Base-by-base conservation (phyloP, 208 protist species). In the Kentomonas sorsogonicus region DNA sequence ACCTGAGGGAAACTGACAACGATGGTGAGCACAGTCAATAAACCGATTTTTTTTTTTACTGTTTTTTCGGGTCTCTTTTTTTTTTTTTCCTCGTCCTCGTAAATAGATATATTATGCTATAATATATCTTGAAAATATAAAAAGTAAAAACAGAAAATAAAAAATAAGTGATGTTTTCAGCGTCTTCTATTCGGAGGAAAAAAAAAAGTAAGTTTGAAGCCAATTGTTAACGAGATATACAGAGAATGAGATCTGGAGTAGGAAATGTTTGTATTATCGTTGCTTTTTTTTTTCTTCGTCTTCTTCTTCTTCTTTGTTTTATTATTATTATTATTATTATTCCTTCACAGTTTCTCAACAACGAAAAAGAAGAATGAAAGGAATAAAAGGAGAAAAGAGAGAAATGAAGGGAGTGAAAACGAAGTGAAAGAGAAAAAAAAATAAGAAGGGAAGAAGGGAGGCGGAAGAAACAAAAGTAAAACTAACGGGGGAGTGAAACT, bases 381-480 rank as follows among this genome's bases (percentile, higher is more conserved):
- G 11, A 36, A 11, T 15, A 36, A 36, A 36, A 36, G 11, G 7
- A 5, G 5, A 5, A 36, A 11, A 11, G 7, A 36, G 7, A 36
- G 5, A 36, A 15, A 36, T 15, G 33, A 5, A 36, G 33, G 11
- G 11, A 36, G 33, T 36, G 33, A 36, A 36, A 36, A 36, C 5
- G 11, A 36, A 36, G 11, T 36, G 33, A 36, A n/a, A n/a, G n/a
- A n/a, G n/a, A 25, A 20, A 22, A 16, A 41, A 22, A 39, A 25
- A 54, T 4, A 54, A 39, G 20, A 54, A 26, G 50, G n/a, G 16
- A 54, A 29, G 38, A n/a, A 54, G 25, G 38, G 34, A 29, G 13
- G 25, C 5, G 6, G n/a, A 0, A 22, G n/a, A n/a, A n/a, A n/a
- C n/a, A n/a, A n/a, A n/a, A n/a, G n/a, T n/a, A n/a, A n/a, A n/a